phyloP scores from a whole-genome alignment of 345 rosid species.

The Camelina laxa region DNA sequence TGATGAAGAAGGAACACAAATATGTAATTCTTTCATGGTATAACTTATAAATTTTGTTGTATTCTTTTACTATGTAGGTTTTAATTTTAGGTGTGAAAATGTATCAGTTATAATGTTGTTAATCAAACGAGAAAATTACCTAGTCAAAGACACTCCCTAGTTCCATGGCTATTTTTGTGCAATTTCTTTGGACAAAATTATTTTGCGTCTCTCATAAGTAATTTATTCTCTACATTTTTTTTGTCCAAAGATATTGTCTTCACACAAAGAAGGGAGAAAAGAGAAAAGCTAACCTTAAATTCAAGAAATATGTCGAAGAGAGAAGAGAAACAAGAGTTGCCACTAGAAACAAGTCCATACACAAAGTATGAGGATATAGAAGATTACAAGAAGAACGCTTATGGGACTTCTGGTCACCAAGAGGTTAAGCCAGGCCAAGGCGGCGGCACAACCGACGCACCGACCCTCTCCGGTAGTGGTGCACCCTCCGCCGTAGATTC shows the following conservation, averaged over 20 bases:
- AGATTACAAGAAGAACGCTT: conserved; percentile 52
- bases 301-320: conserved; percentile 30
- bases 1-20: conserved; percentile 33
- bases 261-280: background rate
- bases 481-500: conserved; percentile 34
- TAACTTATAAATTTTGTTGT: background rate
- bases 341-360: conserved; percentile 57
- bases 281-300: background rate
- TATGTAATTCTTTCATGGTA: conserved; percentile 18
- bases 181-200: conserved; percentile 35
- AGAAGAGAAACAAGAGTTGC: conserved; percentile 44
- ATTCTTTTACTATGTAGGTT: conserved; percentile 20
- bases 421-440: conserved; percentile 51
- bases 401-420: conserved; percentile 61
- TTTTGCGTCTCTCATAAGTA: conserved; percentile 35
- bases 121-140: background rate
- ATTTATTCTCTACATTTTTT: background rate
- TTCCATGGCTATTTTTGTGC: conserved; percentile 31
- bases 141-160: conserved; percentile 41
- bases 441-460: conserved; percentile 58
- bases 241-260: background rate
- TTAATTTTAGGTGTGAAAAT: background rate
- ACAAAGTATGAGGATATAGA: conserved; percentile 51
- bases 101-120: conserved; percentile 10
- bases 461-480: conserved; percentile 50